These are phyloP conservation scores for Lycium ferocissimum DNA, from an alignment of 257 asterid species.

Conservation along the genomic window DNA sequence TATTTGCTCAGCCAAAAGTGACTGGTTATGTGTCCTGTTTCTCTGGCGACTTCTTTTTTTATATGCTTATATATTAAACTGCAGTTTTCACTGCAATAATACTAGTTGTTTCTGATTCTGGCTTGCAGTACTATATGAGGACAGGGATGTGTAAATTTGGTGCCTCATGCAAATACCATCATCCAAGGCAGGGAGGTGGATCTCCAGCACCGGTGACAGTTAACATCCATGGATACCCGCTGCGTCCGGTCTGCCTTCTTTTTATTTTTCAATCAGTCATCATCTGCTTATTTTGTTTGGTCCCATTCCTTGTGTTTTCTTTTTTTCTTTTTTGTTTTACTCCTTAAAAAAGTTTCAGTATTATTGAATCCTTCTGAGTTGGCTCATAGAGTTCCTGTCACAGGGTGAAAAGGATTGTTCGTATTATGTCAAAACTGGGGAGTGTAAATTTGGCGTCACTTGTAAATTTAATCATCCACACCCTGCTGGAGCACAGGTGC, in stretches of 20 bases:
- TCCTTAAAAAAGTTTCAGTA: conserved; percentile 26
- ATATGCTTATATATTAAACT: neutral
- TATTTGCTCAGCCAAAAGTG: neutral
- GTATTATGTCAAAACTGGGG: conserved; percentile 83
- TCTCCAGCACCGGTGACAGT: conserved; percentile 62
- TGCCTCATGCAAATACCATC: conserved; percentile 93
- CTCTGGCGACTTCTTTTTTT: neutral
- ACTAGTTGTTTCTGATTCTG: conserved; percentile 23
- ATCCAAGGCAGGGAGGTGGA: conserved; percentile 87
- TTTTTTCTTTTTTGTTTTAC: conserved; percentile 29
- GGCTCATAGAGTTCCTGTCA: conserved; percentile 39
- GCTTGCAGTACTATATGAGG: conserved; percentile 84
- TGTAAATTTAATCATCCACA: conserved; percentile 98
- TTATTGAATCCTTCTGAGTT: conserved; percentile 33
- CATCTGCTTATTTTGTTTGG: conserved; percentile 9
- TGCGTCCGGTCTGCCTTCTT: conserved; percentile 73
- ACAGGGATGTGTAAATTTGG: conserved; percentile 95
- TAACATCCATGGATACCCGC: conserved; percentile 79
- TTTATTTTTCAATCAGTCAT: conserved; percentile 25
- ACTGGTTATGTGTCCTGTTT: conserved; percentile 25
- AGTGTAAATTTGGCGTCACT: conserved; percentile 88
- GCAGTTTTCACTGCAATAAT: conserved; percentile 24
- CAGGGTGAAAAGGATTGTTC: conserved; percentile 98
- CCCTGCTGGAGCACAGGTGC: conserved; percentile 68
- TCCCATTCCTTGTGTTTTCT: conserved; percentile 30